Conservation (phyloP, 805 yeast species). For the Wickerhamiella domercqiae region DNA sequence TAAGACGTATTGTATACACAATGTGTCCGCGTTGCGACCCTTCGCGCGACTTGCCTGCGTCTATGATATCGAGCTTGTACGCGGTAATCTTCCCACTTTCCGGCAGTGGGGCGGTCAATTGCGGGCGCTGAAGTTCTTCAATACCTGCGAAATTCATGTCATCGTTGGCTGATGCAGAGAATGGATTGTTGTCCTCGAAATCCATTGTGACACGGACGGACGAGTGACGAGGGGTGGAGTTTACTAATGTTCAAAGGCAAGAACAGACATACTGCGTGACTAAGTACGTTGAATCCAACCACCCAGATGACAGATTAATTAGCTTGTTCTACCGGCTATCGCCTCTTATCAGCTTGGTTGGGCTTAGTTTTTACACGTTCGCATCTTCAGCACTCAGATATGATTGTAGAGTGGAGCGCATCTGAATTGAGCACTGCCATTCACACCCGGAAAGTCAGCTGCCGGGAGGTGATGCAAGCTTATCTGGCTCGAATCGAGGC, state of each 20-base stretch:
- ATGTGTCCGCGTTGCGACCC: conserved; percentile 63
- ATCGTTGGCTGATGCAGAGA: conserved; percentile 22
- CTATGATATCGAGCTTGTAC: conserved; percentile 33
- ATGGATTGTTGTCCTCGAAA: conserved; percentile 33
- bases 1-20: conserved; percentile 58
- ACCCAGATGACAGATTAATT: too few relatives aligned
- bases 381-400: too few relatives aligned
- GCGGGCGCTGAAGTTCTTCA: conserved; percentile 1
- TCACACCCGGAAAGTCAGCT: background rate
- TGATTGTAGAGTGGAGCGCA: too few relatives aligned
- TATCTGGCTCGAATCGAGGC: background rate
- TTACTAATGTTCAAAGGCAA: background rate
- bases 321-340: too few relatives aligned
- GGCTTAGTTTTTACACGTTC: too few relatives aligned
- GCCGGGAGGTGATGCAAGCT: conserved; percentile 1
- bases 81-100: conserved; percentile 1
- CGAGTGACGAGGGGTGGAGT: background rate
- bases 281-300: too few relatives aligned
- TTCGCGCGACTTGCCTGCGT: conserved; percentile 77
- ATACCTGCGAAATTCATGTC: background rate
- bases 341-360: too few relatives aligned
- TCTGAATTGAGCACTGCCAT: background rate
- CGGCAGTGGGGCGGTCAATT: conserved; percentile 1
- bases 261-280: too few relatives aligned
- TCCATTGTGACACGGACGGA: conserved; percentile 15